Percentiles rank a stretch among this genome's conserved stretches.
Evolutionary conservation across 2,329 filamentous ascomycete species (phyloP).

Genomic region (Arthroderma sp.): DNA sequence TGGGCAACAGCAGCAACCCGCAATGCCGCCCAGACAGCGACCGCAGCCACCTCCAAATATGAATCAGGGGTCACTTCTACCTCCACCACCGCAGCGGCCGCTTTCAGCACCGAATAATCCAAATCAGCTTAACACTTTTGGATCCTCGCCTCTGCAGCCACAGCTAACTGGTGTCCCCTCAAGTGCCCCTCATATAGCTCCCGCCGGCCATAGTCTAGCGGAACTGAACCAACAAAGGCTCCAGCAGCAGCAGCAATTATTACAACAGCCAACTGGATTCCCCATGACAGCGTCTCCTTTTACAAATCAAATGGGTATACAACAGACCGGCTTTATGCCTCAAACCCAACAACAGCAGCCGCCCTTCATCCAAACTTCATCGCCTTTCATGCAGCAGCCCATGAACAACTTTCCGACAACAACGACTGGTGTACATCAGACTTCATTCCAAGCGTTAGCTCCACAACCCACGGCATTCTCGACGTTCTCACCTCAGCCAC

Average conservation of each 20-base stretch:
- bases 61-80: constrained; percentile 51
- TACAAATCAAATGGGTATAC: constrained; percentile 12
- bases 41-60: constrained; percentile 55
- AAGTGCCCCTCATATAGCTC: constrained; percentile 45
- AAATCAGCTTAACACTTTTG: constrained; percentile 57
- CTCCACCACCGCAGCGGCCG: constrained; percentile 67
- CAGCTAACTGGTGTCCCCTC: constrained; percentile 67
- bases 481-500: constrained; percentile 32
- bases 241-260: constrained; percentile 34
- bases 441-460: constrained; percentile 32
- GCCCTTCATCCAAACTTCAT: constrained; percentile 2
- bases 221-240: constrained; percentile 54
- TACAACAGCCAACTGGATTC: constrained; percentile 54
- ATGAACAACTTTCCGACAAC: constrained; percentile 31
- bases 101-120: constrained; percentile 77
- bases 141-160: constrained; percentile 61
- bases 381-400: constrained; percentile 36
- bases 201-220: constrained; percentile 62
- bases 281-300: constrained; percentile 21
- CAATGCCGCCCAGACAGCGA: constrained; percentile 46
- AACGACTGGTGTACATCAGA: constrained; percentile 35
- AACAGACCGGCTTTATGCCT: constrained; percentile 29
- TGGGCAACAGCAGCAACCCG: constrained; percentile 19
- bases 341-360: constrained; percentile 31
- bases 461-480: constrained; percentile 44